Conservation (phyloP, 495 filamentous ascomycete genomes). For the Oidiodendron maius region DNA sequence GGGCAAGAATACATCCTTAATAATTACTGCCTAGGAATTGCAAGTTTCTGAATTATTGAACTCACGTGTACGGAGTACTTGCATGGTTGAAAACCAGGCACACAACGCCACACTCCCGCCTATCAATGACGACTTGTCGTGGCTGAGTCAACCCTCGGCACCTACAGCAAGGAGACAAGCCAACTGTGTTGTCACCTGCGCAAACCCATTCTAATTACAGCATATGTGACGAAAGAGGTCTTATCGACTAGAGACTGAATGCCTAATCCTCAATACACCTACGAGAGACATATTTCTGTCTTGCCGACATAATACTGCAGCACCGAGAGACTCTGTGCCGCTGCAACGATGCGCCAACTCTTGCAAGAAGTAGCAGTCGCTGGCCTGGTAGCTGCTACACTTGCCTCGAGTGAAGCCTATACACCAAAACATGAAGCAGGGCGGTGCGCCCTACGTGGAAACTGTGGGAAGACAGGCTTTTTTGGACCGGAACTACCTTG, state of each 20-base stretch:
- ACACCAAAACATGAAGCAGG: conserved; percentile 76
- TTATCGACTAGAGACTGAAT: background rate
- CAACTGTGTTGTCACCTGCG: background rate
- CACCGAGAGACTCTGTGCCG: background rate
- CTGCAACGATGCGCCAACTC: conserved; percentile 14
- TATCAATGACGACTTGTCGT: background rate
- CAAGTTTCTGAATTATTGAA: too few species aligned
- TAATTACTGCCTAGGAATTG: too few species aligned
- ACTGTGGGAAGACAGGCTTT: conserved; percentile 83
- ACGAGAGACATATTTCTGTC: too few species aligned
- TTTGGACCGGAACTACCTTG: conserved; percentile 87
- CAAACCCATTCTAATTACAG: background rate
- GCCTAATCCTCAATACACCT: background rate
- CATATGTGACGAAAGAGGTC: too few species aligned
- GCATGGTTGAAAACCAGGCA: too few species aligned
- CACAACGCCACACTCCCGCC: background rate
- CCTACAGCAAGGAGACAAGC: background rate
- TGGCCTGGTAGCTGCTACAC: conserved; percentile 9
- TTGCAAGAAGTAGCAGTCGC: conserved; percentile 15
- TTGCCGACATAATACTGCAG: background rate
- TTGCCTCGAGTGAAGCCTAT: conserved; percentile 22
- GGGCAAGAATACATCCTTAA: too few species aligned
- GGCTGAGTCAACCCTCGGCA: background rate
- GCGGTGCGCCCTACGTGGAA: conserved; percentile 83
- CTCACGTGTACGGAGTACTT: too few species aligned